Conservation (phyloP, 108 stramenopile genomes). For the Cylindrotheca closterium region DNA sequence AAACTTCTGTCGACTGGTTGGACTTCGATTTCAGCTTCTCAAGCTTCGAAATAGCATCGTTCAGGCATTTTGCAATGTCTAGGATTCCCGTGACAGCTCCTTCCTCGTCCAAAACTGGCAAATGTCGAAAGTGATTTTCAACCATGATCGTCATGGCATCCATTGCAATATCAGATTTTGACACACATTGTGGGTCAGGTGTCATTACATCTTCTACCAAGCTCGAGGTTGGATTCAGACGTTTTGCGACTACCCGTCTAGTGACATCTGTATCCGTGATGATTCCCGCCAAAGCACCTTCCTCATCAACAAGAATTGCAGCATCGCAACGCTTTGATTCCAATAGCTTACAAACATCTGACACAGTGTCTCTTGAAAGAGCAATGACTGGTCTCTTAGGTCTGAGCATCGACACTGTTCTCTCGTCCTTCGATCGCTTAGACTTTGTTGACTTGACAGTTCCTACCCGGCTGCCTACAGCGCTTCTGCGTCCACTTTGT, state of each 20-base stretch:
- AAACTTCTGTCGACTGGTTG: constrained; percentile 40
- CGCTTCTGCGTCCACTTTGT: constrained; percentile 5
- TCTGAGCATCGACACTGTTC: constrained; percentile 62
- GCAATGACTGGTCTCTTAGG: constrained; percentile 66
- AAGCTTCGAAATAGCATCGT: constrained; percentile 89
- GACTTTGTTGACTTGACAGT: background rate
- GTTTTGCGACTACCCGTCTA: constrained; percentile 80
- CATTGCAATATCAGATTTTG: constrained; percentile 74
- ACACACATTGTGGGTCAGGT: constrained; percentile 81
- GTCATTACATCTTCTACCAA: constrained; percentile 84
- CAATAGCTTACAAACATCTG: constrained; percentile 59
- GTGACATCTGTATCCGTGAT: constrained; percentile 86
- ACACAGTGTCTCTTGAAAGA: constrained; percentile 32
- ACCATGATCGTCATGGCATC: constrained; percentile 94
- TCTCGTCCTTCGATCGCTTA: constrained; percentile 11
- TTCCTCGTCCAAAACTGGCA: constrained; percentile 82
- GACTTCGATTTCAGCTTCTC: constrained; percentile 59
- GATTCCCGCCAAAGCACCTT: constrained; percentile 71
- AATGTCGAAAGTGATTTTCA: constrained; percentile 92
- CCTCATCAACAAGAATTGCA: constrained; percentile 52
- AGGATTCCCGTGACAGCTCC: constrained; percentile 86
- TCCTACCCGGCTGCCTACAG: background rate
- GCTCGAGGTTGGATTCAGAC: constrained; percentile 52
- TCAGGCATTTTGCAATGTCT: constrained; percentile 93
- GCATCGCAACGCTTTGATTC: constrained; percentile 70